These are phyloP conservation scores for Asterionellopsis glacialis DNA, from an alignment of 108 stramenopile species.

Conservation along the genomic window DNA sequence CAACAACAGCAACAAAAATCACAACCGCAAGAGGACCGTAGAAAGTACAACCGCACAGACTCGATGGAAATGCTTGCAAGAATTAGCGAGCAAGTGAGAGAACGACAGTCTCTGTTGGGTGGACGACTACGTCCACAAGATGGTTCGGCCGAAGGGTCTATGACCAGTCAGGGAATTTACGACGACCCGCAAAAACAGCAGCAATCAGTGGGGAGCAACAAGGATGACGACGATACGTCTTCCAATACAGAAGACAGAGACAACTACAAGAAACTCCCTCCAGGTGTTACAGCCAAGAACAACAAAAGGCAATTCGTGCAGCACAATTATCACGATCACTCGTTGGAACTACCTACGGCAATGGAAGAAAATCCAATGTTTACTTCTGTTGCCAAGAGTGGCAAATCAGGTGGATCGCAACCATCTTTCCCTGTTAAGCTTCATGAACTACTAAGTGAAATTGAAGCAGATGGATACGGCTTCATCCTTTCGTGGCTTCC, in stretches of 20 bases:
- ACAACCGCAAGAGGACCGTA: neutral
- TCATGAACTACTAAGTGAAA: slow-evolving; percentile 59
- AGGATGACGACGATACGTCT: too few relatives aligned
- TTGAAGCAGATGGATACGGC: slow-evolving; percentile 55
- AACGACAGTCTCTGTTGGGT: neutral
- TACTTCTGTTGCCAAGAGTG: slow-evolving; percentile 28
- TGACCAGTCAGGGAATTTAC: neutral
- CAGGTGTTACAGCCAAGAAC: slow-evolving; percentile 38
- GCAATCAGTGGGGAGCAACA: too few relatives aligned
- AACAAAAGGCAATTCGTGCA: slow-evolving; percentile 35
- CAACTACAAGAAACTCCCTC: slow-evolving; percentile 43
- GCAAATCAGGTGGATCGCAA: slow-evolving; percentile 10
- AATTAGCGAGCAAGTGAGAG: slow-evolving; percentile 35
- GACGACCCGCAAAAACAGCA: neutral
- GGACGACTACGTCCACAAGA: neutral
- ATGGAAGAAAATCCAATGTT: slow-evolving; percentile 22
- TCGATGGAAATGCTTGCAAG: slow-evolving; percentile 45
- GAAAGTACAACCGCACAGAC: slow-evolving; percentile 5
- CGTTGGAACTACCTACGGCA: slow-evolving; percentile 16
- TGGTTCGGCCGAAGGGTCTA: neutral
- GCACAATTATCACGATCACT: slow-evolving; percentile 42
- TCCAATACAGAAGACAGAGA: neutral
- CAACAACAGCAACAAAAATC: neutral
- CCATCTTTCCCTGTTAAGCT: slow-evolving; percentile 71
- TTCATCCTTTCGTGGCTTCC: slow-evolving; percentile 75